Evolutionary conservation across 1,284 basidiomycete genomes (phyloP).

Genomic region (Leccinum pachyderme): DNA sequence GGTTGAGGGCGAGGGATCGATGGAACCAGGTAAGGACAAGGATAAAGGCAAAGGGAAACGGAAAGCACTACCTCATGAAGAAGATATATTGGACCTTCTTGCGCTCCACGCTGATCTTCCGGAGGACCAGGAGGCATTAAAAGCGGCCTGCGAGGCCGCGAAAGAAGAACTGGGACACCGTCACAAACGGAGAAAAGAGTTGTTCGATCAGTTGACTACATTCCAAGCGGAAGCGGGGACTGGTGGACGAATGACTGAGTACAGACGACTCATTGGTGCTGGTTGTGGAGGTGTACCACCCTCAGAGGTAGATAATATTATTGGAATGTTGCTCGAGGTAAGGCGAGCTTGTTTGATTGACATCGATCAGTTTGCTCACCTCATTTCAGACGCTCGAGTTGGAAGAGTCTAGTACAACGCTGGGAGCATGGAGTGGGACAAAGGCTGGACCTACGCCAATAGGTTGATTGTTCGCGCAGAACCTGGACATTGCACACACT

Average conservation of each 20-base stretch:
- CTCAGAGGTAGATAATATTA: conserved; percentile 80
- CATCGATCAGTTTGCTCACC: conserved; percentile 1
- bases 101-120: conserved; percentile 57
- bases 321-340: conserved; percentile 83
- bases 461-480: conserved; percentile 13
- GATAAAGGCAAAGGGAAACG: conserved; percentile 48
- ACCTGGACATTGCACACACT: no score
- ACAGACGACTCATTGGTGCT: conserved; percentile 81
- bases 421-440: conserved; percentile 38
- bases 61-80: conserved; percentile 44
- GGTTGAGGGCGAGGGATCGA: conserved; percentile 29
- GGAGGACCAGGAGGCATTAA: conserved; percentile 54
- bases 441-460: conserved; percentile 24
- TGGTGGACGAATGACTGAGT: conserved; percentile 83
- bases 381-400: conserved; percentile 62
- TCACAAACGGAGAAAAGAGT: conserved; percentile 62
- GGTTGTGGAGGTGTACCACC: conserved; percentile 87
- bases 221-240: conserved; percentile 89
- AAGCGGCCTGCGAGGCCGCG: conserved; percentile 57
- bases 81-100: conserved; percentile 64
- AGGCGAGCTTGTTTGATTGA: conserved; percentile 22
- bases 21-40: conserved; percentile 28
- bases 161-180: conserved; percentile 65
- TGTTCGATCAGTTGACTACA: conserved; percentile 74
- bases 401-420: conserved; percentile 65